These are phyloP conservation scores for Nematocida major DNA, from an alignment of 371 early-diverging fungal genomes.

Conservation along the genomic window DNA sequence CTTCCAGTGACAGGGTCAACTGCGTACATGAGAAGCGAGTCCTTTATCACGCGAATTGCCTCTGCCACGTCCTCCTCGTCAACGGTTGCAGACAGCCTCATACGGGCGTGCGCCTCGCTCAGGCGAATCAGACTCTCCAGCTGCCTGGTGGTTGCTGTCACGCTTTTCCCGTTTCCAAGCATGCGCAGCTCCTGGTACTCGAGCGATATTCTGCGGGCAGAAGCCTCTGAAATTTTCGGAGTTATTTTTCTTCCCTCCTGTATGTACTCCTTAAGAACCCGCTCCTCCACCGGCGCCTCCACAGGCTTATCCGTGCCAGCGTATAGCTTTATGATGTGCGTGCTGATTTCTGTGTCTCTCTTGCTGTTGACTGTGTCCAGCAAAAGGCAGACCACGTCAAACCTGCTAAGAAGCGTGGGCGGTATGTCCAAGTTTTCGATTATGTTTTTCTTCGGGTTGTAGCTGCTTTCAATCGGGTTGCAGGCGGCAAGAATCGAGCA, in stretches of 20 bases:
- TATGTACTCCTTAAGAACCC: slow-evolving; percentile 63
- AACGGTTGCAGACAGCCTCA: slow-evolving; percentile 73
- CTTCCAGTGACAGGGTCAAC: slow-evolving; percentile 92
- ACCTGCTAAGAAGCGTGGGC: slow-evolving; percentile 64
- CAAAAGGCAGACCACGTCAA: slow-evolving; percentile 64
- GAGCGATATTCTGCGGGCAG: slow-evolving; percentile 70
- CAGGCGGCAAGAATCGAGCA: slow-evolving; percentile 65
- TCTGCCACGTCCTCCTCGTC: slow-evolving; percentile 74
- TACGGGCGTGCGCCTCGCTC: slow-evolving; percentile 90
- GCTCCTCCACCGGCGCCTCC: slow-evolving; percentile 21
- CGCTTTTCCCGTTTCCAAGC: slow-evolving; percentile 71
- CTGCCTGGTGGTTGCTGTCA: slow-evolving; percentile 94
- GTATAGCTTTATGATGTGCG: slow-evolving; percentile 61
- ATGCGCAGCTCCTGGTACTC: slow-evolving; percentile 79
- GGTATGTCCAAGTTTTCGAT: slow-evolving; percentile 65
- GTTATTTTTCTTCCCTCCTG: slow-evolving; percentile 71
- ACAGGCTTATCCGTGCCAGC: slow-evolving; percentile 36
- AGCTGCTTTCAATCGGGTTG: slow-evolving; percentile 65
- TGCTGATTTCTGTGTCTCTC: slow-evolving; percentile 60
- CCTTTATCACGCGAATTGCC: slow-evolving; percentile 74
- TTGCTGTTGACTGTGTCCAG: slow-evolving; percentile 62
- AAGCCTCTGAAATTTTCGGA: slow-evolving; percentile 71
- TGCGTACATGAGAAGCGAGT: slow-evolving; percentile 83
- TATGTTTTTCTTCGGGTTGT: slow-evolving; percentile 64
- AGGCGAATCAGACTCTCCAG: slow-evolving; percentile 95